Evolutionary conservation across 2,329 filamentous ascomycete genomes (phyloP).

Genomic region (Zymoseptoria tritici): DNA sequence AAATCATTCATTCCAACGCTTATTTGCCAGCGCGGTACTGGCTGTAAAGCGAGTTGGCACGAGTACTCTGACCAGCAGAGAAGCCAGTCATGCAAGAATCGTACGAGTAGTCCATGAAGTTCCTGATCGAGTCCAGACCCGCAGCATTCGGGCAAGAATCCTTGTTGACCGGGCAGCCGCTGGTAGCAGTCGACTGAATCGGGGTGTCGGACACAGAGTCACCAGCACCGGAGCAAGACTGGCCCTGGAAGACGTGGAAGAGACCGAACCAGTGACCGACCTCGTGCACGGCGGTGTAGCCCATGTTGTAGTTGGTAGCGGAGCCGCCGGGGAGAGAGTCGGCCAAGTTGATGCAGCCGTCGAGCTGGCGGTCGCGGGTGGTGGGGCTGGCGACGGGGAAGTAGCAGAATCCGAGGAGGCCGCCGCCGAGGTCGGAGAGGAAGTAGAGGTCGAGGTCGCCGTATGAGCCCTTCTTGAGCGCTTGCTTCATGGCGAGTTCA

Average conservation of each 20-base stretch:
- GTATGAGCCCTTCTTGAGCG: conserved; percentile 46
- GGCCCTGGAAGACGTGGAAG: conserved; percentile 32
- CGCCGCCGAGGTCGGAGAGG: conserved; percentile 41
- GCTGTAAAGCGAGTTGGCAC: conserved; percentile 11
- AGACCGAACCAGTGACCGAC: conserved; percentile 28
- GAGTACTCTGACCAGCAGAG: conserved; percentile 8
- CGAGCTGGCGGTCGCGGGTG: conserved; percentile 32
- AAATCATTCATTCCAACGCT: neutral
- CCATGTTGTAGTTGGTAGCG: conserved; percentile 38
- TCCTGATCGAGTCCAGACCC: conserved; percentile 26
- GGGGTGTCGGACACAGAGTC: conserved; percentile 39
- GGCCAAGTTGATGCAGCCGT: conserved; percentile 49
- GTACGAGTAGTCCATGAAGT: conserved; percentile 42
- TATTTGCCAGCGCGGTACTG: conserved; percentile 11
- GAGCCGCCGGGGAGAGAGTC: conserved; percentile 45
- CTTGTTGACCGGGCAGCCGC: conserved; percentile 43
- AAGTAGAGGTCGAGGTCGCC: conserved; percentile 50
- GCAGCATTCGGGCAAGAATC: conserved; percentile 40
- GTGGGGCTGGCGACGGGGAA: conserved; percentile 33
- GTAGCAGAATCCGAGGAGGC: conserved; percentile 19
- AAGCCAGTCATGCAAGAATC: conserved; percentile 16
- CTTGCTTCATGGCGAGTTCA: conserved; percentile 40
- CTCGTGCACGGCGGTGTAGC: conserved; percentile 38
- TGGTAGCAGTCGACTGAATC: conserved; percentile 33
- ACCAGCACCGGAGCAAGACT: conserved; percentile 33